These are phyloP conservation scores for Fragilaria radians DNA, from an alignment of 108 stramenopile species.

Conservation along the genomic window DNA sequence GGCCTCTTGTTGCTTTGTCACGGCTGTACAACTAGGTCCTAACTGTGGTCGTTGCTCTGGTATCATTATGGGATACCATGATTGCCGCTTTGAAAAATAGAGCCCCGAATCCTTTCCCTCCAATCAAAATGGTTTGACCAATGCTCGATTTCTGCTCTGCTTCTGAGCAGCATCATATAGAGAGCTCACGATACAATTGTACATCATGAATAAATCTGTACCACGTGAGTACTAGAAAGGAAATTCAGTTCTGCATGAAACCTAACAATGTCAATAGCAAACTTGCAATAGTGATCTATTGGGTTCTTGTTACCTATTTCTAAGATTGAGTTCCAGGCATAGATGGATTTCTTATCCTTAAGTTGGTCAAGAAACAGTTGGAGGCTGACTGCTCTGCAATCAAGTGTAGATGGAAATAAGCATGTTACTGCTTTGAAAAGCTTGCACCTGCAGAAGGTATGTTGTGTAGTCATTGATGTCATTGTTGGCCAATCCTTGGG, in stretches of 20 bases:
- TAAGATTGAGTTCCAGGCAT: neutral
- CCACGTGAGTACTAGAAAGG: neutral
- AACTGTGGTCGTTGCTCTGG: slow-evolving; percentile 10
- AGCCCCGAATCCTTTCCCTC: slow-evolving; percentile 1
- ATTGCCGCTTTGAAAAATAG: slow-evolving; percentile 24
- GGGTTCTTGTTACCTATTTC: neutral
- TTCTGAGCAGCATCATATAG: neutral
- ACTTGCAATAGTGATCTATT: neutral
- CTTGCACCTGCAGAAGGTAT: too few species aligned
- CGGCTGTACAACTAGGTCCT: slow-evolving; percentile 9
- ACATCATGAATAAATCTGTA: slow-evolving; percentile 5
- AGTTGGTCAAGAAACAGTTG: slow-evolving; percentile 1
- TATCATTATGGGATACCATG: slow-evolving; percentile 10
- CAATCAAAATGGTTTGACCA: neutral
- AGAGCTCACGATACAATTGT: neutral
- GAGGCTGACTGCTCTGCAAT: neutral
- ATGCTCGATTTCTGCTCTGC: neutral
- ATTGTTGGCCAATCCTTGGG: too few species aligned
- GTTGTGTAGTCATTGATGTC: too few species aligned
- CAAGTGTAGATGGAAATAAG: too few species aligned
- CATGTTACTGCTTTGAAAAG: too few species aligned
- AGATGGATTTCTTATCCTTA: neutral
- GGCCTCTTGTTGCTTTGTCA: slow-evolving; percentile 11
- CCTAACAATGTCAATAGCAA: neutral
- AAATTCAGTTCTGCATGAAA: slow-evolving; percentile 4